A percentile compares a stretch with the other conserved stretches of the same genome.
Conservation (phyloP, 2,329 filamentous ascomycete genomes). For the Phaeosphaeria sp. region DNA sequence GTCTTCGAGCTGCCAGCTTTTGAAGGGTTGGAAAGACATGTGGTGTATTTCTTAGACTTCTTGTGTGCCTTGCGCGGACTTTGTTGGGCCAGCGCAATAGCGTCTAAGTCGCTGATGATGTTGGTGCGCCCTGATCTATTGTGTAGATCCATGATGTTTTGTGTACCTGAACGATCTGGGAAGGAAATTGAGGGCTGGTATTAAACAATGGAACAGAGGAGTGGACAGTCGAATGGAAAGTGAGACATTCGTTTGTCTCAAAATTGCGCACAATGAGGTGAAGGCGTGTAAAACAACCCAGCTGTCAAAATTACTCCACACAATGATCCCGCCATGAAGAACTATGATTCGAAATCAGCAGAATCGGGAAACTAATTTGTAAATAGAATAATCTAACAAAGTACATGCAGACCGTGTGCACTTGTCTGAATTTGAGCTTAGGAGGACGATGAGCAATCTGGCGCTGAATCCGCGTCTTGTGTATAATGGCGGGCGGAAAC, state of each 20-base stretch:
- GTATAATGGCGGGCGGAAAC: too few species aligned
- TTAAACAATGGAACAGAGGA: neutral
- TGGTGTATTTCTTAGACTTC: neutral
- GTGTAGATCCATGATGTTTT: slow-evolving; percentile 3
- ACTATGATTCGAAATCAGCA: too few species aligned
- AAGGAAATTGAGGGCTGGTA: neutral
- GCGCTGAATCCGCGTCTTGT: too few species aligned
- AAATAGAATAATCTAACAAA: too few species aligned
- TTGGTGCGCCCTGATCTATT: slow-evolving; percentile 6
- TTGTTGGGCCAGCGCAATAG: slow-evolving; percentile 1
- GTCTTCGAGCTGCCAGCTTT: neutral
- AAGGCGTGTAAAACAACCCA: neutral
- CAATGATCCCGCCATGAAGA: neutral
- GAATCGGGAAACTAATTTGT: too few species aligned
- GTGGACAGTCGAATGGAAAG: neutral
- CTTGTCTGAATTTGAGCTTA: too few species aligned
- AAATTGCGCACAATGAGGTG: neutral
- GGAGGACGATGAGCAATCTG: too few species aligned
- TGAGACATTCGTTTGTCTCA: slow-evolving; percentile 2
- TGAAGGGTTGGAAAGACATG: neutral
- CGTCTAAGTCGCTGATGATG: slow-evolving; percentile 3
- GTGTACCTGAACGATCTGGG: too few species aligned
- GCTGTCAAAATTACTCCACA: neutral
- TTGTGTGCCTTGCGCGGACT: neutral
- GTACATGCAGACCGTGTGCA: too few species aligned